Base-by-base conservation (phyloP, 192 early-diverging fungal species). In the Physocladia obscura region DNA sequence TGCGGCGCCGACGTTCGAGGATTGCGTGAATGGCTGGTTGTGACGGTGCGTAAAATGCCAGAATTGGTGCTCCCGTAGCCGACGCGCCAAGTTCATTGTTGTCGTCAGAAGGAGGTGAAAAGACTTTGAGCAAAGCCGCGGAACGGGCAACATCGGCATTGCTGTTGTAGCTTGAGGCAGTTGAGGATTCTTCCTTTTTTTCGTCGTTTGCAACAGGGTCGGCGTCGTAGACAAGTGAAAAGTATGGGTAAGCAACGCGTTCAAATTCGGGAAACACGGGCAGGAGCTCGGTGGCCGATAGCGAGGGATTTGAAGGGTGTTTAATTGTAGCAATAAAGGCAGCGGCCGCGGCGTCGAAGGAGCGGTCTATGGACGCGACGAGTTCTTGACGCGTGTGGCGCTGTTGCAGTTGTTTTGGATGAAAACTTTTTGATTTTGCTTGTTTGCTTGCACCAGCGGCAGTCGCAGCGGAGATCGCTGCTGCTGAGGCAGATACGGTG, bases 201-300 rank as follows among this genome's bases (percentile, higher is more conserved):
- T 21, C 27, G 24, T 47, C 44, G 24, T 30, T 32, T 19, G 32
- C 57, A 21, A 69, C 35, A 8, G 76, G 76, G 64, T 77, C 76
- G 3, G 57, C 58, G 56, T 77, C 76, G 57, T 62, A 77, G 26
- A 73, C 68, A 47, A 63, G 47, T 24, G 68, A 54, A 3, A n/a
- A 51, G 31, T 71, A 74, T n/a, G 35, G 39, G 31, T 52, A 35
- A 31, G 65, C 57, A 70, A 70, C 69, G 22, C 68, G 67, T 47
- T 67, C 71, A 27, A 70, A 74, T 36, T 73, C 76, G 24, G 76
- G 76, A 57, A 77, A 77, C 50, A 77, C 57, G 15, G 71, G 76
- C 30, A 77, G 37, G 19, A 77, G 59, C 37, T 77, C 76, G 15
- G 44, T 71, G 29, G 67, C 71, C 32, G 49, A 61, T 22, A 77